Evolutionary conservation across 1,284 basidiomycete genomes (phyloP).

Genomic region (Marasmius sp.): DNA sequence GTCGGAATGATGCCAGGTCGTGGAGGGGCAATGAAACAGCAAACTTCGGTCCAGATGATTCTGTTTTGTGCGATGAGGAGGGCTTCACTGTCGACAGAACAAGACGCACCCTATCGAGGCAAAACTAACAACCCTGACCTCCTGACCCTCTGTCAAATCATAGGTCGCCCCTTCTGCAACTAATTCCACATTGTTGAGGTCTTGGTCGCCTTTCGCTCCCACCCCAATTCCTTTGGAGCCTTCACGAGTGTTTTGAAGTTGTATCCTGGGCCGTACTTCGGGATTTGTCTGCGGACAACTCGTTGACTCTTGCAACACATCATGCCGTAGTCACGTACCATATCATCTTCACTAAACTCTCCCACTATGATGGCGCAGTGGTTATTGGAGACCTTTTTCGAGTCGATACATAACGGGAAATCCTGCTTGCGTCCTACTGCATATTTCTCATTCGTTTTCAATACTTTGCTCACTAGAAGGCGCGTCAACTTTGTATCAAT

Average conservation of each 20-base stretch:
- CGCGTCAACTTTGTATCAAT: neutral
- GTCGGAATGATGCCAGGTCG: slow-evolving; percentile 23
- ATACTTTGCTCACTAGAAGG: neutral
- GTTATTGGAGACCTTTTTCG: neutral
- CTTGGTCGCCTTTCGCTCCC: neutral
- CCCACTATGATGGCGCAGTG: neutral
- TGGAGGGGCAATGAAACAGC: slow-evolving; percentile 42
- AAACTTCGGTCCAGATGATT: slow-evolving; percentile 53
- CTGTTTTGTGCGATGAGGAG: slow-evolving; percentile 25
- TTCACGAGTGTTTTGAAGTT: neutral
- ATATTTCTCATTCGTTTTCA: neutral
- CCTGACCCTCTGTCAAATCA: neutral
- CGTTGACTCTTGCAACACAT: neutral
- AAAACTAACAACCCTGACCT: neutral
- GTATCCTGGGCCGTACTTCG: neutral
- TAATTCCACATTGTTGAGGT: neutral
- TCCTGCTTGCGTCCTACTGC: neutral
- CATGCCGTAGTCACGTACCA: neutral
- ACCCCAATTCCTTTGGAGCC: neutral
- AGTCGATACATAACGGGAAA: neutral
- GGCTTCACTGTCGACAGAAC: neutral
- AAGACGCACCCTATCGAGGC: neutral
- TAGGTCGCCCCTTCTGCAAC: neutral
- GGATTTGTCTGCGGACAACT: neutral
- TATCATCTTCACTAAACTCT: neutral